Evolutionary conservation across 305 asterid species (phyloP).

Genomic region (Fraxinus latifolia): DNA sequence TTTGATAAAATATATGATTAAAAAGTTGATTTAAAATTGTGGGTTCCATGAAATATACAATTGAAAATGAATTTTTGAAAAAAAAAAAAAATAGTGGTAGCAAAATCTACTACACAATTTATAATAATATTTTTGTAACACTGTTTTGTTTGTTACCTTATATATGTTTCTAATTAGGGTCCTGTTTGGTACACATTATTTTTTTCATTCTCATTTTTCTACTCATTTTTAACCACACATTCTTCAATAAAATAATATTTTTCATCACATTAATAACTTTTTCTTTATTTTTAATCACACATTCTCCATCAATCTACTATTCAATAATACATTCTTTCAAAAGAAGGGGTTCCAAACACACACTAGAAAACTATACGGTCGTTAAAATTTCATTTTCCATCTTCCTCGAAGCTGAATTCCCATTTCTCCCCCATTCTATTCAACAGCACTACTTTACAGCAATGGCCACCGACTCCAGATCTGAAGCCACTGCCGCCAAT

Average conservation of each 20-base stretch:
- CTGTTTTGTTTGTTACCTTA: not conserved
- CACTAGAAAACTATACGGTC: not conserved
- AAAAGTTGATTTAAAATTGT: not conserved
- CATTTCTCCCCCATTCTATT: not conserved
- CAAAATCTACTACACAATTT: not conserved
- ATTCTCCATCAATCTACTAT: too few species aligned
- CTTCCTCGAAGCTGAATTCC: not conserved
- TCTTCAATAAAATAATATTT: too few species aligned
- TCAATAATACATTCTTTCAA: too few species aligned
- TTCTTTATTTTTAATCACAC: too few species aligned
- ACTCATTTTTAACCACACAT: too few species aligned
- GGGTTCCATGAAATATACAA: not conserved
- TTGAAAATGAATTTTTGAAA: too few species aligned
- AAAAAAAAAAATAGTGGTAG: not conserved
- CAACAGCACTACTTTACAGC: not conserved
- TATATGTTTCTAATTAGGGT: not conserved
- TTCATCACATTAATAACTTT: too few species aligned
- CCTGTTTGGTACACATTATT: too few species aligned
- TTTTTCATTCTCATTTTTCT: too few species aligned
- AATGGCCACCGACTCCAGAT: constrained; percentile 27
- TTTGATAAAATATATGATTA: not conserved
- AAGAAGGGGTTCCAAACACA: too few species aligned
- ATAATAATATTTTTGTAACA: not conserved
- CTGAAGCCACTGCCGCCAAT: constrained; percentile 34
- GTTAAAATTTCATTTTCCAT: not conserved